These are phyloP conservation scores for Myxozyma sirexii DNA, from an alignment of 805 yeast species.

Conservation along the genomic window DNA sequence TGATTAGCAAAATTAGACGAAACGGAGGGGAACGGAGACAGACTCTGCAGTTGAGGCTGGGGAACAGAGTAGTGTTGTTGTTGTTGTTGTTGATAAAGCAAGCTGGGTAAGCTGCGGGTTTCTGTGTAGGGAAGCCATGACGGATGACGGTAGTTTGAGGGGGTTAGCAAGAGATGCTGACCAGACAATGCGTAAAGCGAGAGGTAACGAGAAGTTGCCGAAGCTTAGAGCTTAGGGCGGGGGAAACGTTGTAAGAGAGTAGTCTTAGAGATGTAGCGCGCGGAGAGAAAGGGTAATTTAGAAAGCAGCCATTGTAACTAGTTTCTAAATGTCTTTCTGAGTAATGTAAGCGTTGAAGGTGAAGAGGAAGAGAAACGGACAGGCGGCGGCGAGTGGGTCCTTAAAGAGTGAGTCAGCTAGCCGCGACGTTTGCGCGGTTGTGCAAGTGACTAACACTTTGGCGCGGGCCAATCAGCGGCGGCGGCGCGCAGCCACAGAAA, in stretches of 20 bases:
- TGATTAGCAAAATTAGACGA: not conserved
- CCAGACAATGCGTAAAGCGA: conserved; percentile 31
- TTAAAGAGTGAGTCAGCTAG: conserved; percentile 23
- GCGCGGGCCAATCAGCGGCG: conserved; percentile 20
- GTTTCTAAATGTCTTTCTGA: conserved; percentile 4
- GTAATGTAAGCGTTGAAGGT: not conserved
- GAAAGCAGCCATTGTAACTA: conserved; percentile 23
- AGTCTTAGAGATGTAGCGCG: conserved; percentile 3
- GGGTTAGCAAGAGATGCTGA: conserved; percentile 22
- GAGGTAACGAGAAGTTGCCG: conserved; percentile 14
- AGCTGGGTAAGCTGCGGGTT: conserved; percentile 17
- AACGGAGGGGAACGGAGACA: not conserved
- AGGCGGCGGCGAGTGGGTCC: conserved; percentile 6
- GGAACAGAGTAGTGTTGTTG: not conserved
- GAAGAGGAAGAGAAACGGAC: conserved; percentile 1
- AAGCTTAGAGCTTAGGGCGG: conserved; percentile 13
- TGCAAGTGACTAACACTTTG: conserved; percentile 21
- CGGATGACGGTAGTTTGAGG: conserved; percentile 16
- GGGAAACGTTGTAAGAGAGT: not conserved
- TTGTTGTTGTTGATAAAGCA: not conserved
- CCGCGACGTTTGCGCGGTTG: conserved; percentile 2
- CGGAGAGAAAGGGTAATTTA: conserved; percentile 6
- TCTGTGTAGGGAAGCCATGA: conserved; percentile 26
- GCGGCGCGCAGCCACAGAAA: conserved; percentile 1
- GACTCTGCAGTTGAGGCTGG: not conserved